These are phyloP conservation scores for Penicillium sp. DNA, from an alignment of 2,329 filamentous ascomycete species.

Conservation along the genomic window DNA sequence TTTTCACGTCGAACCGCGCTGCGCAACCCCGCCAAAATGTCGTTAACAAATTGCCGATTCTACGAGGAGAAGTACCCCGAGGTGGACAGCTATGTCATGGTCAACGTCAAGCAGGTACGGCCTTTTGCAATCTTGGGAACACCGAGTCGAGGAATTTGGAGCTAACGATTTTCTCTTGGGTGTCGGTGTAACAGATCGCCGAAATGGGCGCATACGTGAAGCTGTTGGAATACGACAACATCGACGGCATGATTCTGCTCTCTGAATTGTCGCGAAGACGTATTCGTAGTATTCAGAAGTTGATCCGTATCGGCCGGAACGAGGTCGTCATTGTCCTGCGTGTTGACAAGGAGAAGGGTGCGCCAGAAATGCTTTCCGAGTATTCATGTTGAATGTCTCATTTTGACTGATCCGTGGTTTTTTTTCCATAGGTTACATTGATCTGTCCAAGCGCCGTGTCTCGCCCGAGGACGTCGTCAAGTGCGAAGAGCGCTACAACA, in stretches of 20 bases:
- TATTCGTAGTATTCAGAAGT: conserved; percentile 98
- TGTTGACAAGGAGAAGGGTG: conserved; percentile 98
- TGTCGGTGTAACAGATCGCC: conserved; percentile 62
- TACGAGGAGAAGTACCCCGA: conserved; percentile 97
- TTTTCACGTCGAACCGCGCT: conserved; percentile 16
- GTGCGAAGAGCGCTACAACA: conserved; percentile 99
- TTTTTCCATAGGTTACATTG: conserved; percentile 68
- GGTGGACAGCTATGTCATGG: conserved; percentile 99
- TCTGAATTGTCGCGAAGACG: conserved; percentile 95
- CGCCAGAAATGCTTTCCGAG: conserved; percentile 18
- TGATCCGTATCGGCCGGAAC: conserved; percentile 95
- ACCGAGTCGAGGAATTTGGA: neutral
- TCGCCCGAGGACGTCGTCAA: conserved; percentile 96
- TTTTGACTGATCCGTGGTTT: conserved; percentile 15
- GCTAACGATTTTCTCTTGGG: conserved; percentile 10
- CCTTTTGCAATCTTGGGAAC: neutral
- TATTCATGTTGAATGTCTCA: neutral
- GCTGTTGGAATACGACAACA: conserved; percentile 98
- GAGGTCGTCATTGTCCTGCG: conserved; percentile 97
- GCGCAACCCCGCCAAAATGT: conserved; percentile 63
- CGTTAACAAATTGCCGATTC: conserved; percentile 92
- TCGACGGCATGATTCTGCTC: conserved; percentile 99
- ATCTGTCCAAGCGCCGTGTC: conserved; percentile 96
- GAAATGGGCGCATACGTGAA: conserved; percentile 99
- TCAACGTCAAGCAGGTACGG: conserved; percentile 92